Base-by-base conservation (phyloP, 1,139 yeast genomes). In the Pichia sp. region DNA sequence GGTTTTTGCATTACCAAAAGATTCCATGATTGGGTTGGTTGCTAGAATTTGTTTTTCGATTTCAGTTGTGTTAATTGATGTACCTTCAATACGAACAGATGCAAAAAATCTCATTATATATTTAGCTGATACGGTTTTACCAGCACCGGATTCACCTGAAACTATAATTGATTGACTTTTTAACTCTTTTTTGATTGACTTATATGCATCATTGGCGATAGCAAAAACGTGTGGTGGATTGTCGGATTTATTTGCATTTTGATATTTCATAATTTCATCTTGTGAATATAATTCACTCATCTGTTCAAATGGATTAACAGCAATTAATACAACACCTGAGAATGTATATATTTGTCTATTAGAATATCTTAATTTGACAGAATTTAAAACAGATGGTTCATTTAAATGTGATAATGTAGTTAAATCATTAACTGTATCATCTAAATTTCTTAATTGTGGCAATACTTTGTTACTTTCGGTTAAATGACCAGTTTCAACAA, bases 131-230 rank as follows among this genome's bases (percentile, higher is more conserved):
- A 93, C 98, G 1, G 99, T 95, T 67, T 93, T 95, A 69, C 99
- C 99, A 25, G 99, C 98, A 68, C 99, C 99, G 6, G 96, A 88
- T 70, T 93, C 99, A 67, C 99, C 99, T 61, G 95, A 84, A 28
- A 93, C 99, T 31, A 93, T 96, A 58, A 93, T 91, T 1, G 99
- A 91, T 71, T 93, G 99, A 71, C 93, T 91, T 61, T 80, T 75
- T 44, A 79, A 74, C 62, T 87, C 93, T 48, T 83, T 77, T 62
- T 87, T 83, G 98, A 93, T 90, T 67, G 95, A 84, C 63, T 95
- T 76, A 67, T 89, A 91, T 16, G 99, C 96, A 62, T 93, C 97
- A 67, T 91, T 97, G 27, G 99, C 99, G 64, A 93, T 93, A 47
- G 98, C 96, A 68, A 93, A 93, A 67, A 93, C 76, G 74, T 93